Percentiles rank a stretch among this genome's conserved stretches.
phyloP scores from a whole-genome alignment of 352 stramenopile genomes.

The Pythium insidiosum region DNA sequence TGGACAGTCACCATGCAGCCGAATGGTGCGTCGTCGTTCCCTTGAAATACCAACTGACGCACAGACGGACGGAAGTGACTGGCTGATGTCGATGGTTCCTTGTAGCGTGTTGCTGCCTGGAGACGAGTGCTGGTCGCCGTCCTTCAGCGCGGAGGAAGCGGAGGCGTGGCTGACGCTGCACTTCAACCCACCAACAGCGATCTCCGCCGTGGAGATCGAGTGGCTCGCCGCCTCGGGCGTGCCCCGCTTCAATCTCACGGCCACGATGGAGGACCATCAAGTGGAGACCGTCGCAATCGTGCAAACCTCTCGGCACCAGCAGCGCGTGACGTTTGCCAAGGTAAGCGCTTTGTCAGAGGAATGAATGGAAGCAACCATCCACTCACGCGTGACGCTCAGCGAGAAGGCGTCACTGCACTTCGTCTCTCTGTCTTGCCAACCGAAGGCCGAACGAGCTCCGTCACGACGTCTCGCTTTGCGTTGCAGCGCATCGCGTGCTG shows the following conservation, averaged over 20 bases:
- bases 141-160: neutral
- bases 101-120: slow-evolving; percentile 1
- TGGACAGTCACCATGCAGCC: slow-evolving; percentile 45
- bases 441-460: too few relatives aligned
- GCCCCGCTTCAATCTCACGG: slow-evolving; percentile 5
- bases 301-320: slow-evolving; percentile 4
- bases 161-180: slow-evolving; percentile 18
- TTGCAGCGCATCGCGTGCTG: too few relatives aligned
- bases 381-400: slow-evolving; percentile 5
- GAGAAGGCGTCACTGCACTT: slow-evolving; percentile 2
- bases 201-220: slow-evolving; percentile 8
- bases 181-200: slow-evolving; percentile 9
- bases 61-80: too few relatives aligned
- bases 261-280: slow-evolving; percentile 8
- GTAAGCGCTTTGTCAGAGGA: too few relatives aligned
- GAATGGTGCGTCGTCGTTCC: slow-evolving; percentile 25
- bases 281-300: slow-evolving; percentile 16
- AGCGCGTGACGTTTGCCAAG: slow-evolving; percentile 14
- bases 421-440: slow-evolving; percentile 8
- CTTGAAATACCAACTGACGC: too few relatives aligned
- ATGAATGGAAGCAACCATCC: neutral
- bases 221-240: slow-evolving; percentile 11
- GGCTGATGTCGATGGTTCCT: neutral
- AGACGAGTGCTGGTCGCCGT: slow-evolving; percentile 6
- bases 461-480: too few relatives aligned